These are phyloP conservation scores for Babesia caballi DNA, from an alignment of 169 alveolate species.

Conservation along the genomic window DNA sequence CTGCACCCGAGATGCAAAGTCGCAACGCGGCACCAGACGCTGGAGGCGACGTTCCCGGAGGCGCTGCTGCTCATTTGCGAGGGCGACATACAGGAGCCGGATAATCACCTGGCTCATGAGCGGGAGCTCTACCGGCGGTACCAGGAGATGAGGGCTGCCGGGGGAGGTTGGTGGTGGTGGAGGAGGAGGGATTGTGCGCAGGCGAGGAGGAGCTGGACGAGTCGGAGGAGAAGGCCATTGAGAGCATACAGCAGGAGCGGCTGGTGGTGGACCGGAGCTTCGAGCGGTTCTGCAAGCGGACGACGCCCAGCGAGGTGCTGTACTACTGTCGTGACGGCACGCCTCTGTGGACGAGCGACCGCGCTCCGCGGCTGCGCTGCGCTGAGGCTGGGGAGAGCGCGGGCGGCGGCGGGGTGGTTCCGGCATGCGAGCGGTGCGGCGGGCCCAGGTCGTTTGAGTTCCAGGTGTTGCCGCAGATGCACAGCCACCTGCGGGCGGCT, in stretches of 20 bases:
- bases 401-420: not conserved
- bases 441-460: constrained; percentile 62
- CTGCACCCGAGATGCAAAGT: constrained; percentile 58
- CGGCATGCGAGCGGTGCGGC: constrained; percentile 49
- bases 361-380: not conserved
- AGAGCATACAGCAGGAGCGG: constrained; percentile 48
- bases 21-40: constrained; percentile 44
- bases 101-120: constrained; percentile 47
- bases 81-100: constrained; percentile 49
- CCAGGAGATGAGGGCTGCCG: constrained; percentile 21
- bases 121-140: constrained; percentile 37
- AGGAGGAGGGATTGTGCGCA: not conserved
- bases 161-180: constrained; percentile 16
- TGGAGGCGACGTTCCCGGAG: constrained; percentile 48
- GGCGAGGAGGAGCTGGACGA: constrained; percentile 47
- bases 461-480: constrained; percentile 64
- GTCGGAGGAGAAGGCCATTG: constrained; percentile 63
- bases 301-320: constrained; percentile 54
- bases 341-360: constrained; percentile 65
- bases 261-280: constrained; percentile 33
- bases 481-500: constrained; percentile 22
- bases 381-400: not conserved
- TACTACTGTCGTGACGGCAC: constrained; percentile 62
- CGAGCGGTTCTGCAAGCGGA: constrained; percentile 49
- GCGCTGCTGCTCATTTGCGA: constrained; percentile 47